phyloP scores from a whole-genome alignment of 2,329 filamentous ascomycete genomes.

The Myriosclerotinia scirpicola region DNA sequence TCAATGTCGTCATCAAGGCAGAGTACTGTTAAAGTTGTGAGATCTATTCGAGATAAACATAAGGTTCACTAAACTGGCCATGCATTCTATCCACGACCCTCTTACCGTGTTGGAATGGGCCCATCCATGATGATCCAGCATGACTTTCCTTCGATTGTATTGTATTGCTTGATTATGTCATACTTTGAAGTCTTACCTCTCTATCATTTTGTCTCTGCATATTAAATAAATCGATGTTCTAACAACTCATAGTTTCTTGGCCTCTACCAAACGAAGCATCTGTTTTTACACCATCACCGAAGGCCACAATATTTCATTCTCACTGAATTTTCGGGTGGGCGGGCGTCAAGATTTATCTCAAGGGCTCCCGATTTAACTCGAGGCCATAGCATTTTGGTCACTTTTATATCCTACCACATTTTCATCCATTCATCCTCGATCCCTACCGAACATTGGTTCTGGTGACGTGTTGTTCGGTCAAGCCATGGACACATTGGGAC shows the following conservation, averaged over 20 bases:
- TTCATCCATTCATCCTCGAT: background rate
- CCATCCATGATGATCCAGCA: background rate
- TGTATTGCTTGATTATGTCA: background rate
- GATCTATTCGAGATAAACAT: background rate
- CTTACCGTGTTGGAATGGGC: background rate
- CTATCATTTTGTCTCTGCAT: background rate
- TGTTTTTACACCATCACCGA: background rate
- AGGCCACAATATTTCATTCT: background rate
- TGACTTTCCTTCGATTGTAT: background rate
- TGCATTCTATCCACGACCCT: background rate
- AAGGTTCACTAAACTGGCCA: background rate
- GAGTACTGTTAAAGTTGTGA: background rate
- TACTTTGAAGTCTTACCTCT: background rate
- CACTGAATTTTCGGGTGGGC: background rate
- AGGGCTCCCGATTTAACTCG: background rate
- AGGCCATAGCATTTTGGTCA: background rate
- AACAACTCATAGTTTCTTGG: conserved; percentile 5
- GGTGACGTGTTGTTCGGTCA: background rate
- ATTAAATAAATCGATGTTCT: background rate
- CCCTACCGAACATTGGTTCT: background rate
- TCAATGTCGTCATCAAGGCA: background rate
- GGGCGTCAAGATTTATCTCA: background rate
- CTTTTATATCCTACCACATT: background rate
- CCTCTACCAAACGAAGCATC: background rate
- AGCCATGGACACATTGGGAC: conserved; percentile 12